Evolutionary conservation across 345 rosid species (phyloP).

Genomic region (sweet orange (Citrus sinensis)): DNA sequence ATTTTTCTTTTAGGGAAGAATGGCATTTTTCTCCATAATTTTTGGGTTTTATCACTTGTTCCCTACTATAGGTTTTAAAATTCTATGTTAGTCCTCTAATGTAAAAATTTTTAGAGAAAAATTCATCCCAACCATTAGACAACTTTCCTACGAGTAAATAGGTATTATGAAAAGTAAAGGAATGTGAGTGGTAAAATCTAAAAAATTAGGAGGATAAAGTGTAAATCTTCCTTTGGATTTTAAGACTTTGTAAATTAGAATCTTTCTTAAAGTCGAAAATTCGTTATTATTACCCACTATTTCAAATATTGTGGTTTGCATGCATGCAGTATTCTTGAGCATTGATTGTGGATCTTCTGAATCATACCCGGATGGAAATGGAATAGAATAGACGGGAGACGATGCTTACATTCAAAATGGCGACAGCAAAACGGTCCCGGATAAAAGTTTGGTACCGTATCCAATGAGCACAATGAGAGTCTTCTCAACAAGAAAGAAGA

Average conservation of each 20-base stretch:
- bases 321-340: not conserved
- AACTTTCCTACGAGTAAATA: no score
- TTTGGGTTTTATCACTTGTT: no score
- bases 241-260: no score
- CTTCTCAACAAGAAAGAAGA: constrained; percentile 25
- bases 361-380: not conserved
- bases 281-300: not conserved
- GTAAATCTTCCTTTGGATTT: no score
- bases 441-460: not conserved
- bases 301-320: not conserved
- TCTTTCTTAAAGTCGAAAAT: not conserved
- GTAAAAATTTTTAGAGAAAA: not conserved
- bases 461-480: constrained; percentile 22
- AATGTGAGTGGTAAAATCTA: not conserved
- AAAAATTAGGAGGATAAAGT: not conserved
- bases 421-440: not conserved
- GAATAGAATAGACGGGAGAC: constrained; percentile 7
- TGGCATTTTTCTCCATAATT: no score
- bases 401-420: constrained; percentile 3
- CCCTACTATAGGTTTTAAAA: not conserved
- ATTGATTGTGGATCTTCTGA: not conserved
- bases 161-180: no score
- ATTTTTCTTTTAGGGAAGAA: no score
- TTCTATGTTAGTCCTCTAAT: not conserved
- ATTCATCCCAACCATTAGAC: not conserved